Evolutionary conservation across 1,284 basidiomycete genomes (phyloP), one percentile per base, ranked within the genome.

Genomic region (Fistulinella cinereoalba): DNA sequence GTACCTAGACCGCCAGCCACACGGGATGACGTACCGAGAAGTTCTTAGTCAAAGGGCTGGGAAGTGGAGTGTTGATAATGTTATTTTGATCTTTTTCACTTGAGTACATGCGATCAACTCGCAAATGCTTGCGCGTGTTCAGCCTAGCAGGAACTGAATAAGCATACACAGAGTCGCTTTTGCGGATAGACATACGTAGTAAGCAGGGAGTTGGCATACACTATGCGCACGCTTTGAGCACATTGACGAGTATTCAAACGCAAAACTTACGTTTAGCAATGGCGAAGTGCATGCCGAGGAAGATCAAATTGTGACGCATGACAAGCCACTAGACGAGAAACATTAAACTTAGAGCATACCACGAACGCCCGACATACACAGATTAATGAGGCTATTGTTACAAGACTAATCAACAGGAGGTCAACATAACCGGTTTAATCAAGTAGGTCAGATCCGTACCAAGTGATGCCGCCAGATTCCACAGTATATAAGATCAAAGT

Each of bases 401-500:
- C 64, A 16, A 67, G 44, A 18, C 61, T 64, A 13, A 19, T 43
- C 1, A 22, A 36, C 11, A 32, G 1, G 1, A 19, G 48, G 9
- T 71, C 51, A 29, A 70, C 58, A 3, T 57, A 56, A 32, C 61
- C 44, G 71, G 50, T 9, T 11, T 6, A 6, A 15, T 7, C 3
- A 18, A 15, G 16, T 33, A 7, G 12, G 16, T 18, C 3, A 33
- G 32, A 19, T 18, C 10, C 40, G 3, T 43, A 76, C 76, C 68
- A 71, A 10, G 77, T 80, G 8, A 80, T 51, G 3, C 69, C 56
- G 4, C 77, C 79, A 4, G 73, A 80, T 50, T 81, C 77, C 11
- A 81, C 58, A 0, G 79, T 75, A 44, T 80, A 80, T 3, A 79
- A 46, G 39, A 75, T 78, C 40, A 80, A 58, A 0, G 67, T 61